Evolutionary conservation across 768 basidiomycete genomes (phyloP).

Genomic region (Pilatotrama ljubarskyi): DNA sequence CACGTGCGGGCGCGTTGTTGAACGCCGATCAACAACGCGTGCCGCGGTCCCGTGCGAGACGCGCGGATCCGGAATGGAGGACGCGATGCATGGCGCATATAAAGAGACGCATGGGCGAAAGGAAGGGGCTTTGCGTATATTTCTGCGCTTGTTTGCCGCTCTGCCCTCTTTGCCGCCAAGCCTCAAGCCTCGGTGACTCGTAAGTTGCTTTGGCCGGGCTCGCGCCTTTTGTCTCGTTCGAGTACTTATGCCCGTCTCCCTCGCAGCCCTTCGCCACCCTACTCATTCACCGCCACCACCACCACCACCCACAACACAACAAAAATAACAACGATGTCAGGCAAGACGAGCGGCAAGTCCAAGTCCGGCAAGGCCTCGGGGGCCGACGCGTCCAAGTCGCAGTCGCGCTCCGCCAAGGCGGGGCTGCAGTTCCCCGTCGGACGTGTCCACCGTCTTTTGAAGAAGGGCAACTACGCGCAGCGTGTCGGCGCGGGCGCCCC

Average conservation of each 20-base stretch:
- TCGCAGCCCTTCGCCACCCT: neutral
- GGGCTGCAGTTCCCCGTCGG: conserved; percentile 90
- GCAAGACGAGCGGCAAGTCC: conserved; percentile 58
- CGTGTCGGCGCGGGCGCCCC: conserved; percentile 89
- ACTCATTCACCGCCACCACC: neutral
- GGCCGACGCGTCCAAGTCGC: conserved; percentile 47
- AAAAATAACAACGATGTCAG: conserved; percentile 36
- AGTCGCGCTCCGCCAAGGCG: conserved; percentile 72
- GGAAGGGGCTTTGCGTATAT: neutral
- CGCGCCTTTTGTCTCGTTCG: too few species aligned
- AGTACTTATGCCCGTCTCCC: neutral
- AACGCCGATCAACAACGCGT: conserved; percentile 27
- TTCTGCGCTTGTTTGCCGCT: neutral
- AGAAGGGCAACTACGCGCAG: conserved; percentile 83
- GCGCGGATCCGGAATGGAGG: neutral
- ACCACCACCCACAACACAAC: conserved; percentile 6
- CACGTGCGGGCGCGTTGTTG: conserved; percentile 29
- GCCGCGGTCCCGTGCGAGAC: conserved; percentile 23
- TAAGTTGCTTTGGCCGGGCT: too few species aligned
- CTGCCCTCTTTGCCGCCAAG: neutral
- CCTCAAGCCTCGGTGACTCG: neutral
- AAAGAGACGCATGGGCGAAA: neutral
- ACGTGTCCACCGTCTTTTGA: conserved; percentile 88
- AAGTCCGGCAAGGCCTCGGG: conserved; percentile 63
- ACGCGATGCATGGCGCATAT: conserved; percentile 19